Conservation (phyloP, 83 land plant species). For the Thuja plicata region DNA sequence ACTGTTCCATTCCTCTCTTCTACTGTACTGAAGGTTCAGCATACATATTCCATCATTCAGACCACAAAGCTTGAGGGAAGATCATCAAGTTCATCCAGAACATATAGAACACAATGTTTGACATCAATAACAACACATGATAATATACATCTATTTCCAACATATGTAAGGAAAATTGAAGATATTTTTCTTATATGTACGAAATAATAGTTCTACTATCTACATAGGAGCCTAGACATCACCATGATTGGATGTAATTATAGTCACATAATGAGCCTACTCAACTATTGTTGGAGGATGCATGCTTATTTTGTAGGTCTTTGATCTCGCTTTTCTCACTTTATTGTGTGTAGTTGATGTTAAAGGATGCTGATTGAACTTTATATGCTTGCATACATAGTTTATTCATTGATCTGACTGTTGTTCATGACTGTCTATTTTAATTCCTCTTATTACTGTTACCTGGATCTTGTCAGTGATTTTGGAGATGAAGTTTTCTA, state of each 20-base stretch:
- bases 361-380: not conserved
- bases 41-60: too few relatives aligned
- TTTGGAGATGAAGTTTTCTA: not conserved
- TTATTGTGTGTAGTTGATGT: not conserved
- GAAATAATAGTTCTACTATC: not conserved
- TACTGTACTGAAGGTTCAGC: too few relatives aligned
- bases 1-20: too few relatives aligned
- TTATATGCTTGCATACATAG: not conserved
- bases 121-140: too few relatives aligned
- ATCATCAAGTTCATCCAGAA: too few relatives aligned
- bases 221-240: not conserved
- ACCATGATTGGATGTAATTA: not conserved
- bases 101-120: too few relatives aligned
- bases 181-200: not conserved
- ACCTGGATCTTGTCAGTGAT: not conserved
- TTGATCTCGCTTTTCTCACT: too few relatives aligned
- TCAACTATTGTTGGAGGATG: not conserved
- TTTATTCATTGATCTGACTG: not conserved
- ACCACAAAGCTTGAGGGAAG: too few relatives aligned
- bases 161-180: not conserved
- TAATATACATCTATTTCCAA: too few relatives aligned
- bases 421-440: not conserved
- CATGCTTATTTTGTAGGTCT: not conserved
- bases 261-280: not conserved
- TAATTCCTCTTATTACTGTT: not conserved